Evolutionary conservation across 805 yeast genomes (phyloP).

Genomic region (Starmerella vaccinii): DNA sequence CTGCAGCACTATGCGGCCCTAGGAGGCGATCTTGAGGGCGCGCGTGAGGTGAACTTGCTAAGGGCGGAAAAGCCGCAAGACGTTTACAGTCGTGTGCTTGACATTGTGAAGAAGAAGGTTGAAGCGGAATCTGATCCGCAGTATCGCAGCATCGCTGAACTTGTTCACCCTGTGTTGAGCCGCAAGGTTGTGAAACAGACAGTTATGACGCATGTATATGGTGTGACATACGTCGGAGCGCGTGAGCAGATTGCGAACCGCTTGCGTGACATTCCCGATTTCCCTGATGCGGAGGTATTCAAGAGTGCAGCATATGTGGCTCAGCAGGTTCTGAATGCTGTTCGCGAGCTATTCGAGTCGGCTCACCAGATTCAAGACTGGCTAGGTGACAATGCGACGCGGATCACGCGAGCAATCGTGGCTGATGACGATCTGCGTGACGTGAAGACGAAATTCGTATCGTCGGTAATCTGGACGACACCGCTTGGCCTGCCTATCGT

Average conservation of each 20-base stretch:
- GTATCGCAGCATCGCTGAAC: slow-evolving; percentile 27
- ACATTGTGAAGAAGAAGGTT: slow-evolving; percentile 38
- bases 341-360: slow-evolving; percentile 75
- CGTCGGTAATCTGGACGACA: slow-evolving; percentile 95
- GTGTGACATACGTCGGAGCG: slow-evolving; percentile 92
- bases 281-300: slow-evolving; percentile 40
- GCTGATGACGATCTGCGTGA: slow-evolving; percentile 27
- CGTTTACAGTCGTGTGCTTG: slow-evolving; percentile 48
- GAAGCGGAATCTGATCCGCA: slow-evolving; percentile 34
- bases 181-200: slow-evolving; percentile 93
- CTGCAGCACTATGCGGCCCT: slow-evolving; percentile 61
- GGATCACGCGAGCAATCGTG: slow-evolving; percentile 68
- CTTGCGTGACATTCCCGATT: slow-evolving; percentile 47
- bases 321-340: slow-evolving; percentile 65
- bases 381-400: slow-evolving; percentile 77
- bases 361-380: slow-evolving; percentile 96
- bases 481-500: slow-evolving; percentile 93
- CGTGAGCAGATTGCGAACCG: slow-evolving; percentile 77
- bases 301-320: slow-evolving; percentile 58
- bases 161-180: slow-evolving; percentile 51
- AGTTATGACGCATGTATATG: slow-evolving; percentile 96
- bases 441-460: slow-evolving; percentile 42
- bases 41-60: slow-evolving; percentile 47
- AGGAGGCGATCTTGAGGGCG: slow-evolving; percentile 62
- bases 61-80: slow-evolving; percentile 52